Evolutionary conservation across 176 grass and related monocot genomes (phyloP), one percentile per base, ranked within the genome.

Genomic region (Leersia perrieri): DNA sequence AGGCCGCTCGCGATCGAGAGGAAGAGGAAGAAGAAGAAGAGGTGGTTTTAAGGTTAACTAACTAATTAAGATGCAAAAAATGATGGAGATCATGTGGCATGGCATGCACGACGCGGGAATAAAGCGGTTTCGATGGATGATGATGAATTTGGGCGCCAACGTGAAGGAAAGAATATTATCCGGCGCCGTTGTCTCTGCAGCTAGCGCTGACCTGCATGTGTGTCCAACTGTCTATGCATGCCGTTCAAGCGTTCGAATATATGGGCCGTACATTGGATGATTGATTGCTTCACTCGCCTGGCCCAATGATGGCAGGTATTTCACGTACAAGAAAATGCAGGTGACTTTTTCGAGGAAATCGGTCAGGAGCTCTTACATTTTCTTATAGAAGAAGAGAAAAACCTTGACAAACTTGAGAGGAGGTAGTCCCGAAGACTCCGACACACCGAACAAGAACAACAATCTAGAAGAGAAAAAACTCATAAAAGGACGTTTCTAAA

Each of bases 161-260:
- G 44, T 78, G 60, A 88, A 88, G 86, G 25, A 72, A 83, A 26
- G 80, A 58, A 88, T 88, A 58, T 87, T 71, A n/a, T 62, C 63
- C 32, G 5, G 33, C 1, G n/a, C n/a, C n/a, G n/a, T 11, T 35
- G 15, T 67, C 31, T 67, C 68, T 3, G 14, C 60, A 20, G 32
- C 35, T 38, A 58, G 53, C 53, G n/a, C 53, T 58, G n/a, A 58
- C 53, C 53, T 25, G 35, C 7, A 7, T 38, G 51, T 23, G 45
- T 20, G 16, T 11, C 51, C 51, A 55, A 3, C 51, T 23, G 51
- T 20, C 7, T 20, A 55, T 55, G 7, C 49, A 55, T 55, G 7
- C 49, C 20, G 36, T 11, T 20, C 34, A 41, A n/a, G 33, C n/a
- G 2, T 3, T 38, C n/a, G 33, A 18, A 16, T 22, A 60, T 27